Evolutionary conservation across 495 filamentous ascomycete genomes (phyloP), one percentile per base, ranked within the genome.

Genomic region (Collariella sp.): DNA sequence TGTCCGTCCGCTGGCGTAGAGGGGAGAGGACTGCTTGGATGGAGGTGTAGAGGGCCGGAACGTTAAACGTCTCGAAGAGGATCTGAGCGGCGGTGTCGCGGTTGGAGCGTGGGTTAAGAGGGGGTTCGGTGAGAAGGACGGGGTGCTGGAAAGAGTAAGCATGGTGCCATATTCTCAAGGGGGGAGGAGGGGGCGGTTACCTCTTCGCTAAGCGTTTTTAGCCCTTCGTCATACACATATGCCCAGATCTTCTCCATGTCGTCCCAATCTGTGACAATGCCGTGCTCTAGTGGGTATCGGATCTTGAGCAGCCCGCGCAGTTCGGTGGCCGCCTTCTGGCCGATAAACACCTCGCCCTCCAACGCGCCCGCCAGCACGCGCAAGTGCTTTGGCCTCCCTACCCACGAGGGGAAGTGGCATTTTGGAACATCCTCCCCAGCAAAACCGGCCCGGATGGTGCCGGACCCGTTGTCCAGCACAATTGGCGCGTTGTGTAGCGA

Each of bases 221-320:
- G 70, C 39, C 80, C 81, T 54, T 81, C 78, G 24, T 73, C 76
- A 60, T 81, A 81, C 2, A 81, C 78, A 53, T 75, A 79, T 59
- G 89, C 86, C 93, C 93, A 99, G 71, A 99, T 99, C 70, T 88
- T 86, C 75, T 97, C 93, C 93, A 99, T 99, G 65, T 99, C 93
- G 63, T 97, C 93, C 93, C 93, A 99, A 71, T 99, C 91, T 55
- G 93, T 99, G 43, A 99, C 93, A 58, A 97, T 93, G 63, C 93
- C 93, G 69, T 99, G 93, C 69, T 96, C 94, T 52, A 99, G 77
- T 39, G 93, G 93, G 64, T 97, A 97, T 46, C 83, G 80, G 63
- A 99, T 90, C 75, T 96, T 97, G 60, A 99, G 76, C 55, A 99
- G 76, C 15, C 93, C 93, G 67, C 93, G 83, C 63, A 95, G 79